Base-by-base conservation (phyloP, 345 rosid genomes). In the Laguncularia racemosa region DNA sequence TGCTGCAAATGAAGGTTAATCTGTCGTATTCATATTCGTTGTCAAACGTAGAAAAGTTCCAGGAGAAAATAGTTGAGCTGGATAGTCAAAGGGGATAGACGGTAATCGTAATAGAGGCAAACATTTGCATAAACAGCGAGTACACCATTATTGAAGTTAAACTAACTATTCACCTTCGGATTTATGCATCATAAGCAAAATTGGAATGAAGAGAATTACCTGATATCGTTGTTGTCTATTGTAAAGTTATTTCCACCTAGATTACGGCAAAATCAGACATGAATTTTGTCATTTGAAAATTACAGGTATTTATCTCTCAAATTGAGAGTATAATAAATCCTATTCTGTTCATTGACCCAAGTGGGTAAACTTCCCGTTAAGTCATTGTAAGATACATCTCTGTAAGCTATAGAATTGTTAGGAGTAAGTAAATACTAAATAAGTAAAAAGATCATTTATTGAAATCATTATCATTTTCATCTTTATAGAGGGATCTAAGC, bases 381-480 rank as follows among this genome's bases (percentile, higher is more conserved):
- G 69, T 78, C 74, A 66, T 89, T 89, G 72, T 86, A 86, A 1
- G 96, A 84, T 61, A 86, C 73, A 77, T 89, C 96, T 82, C 96
- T 89, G 74, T 40, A 52, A 75, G 56, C 23, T 46, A 57, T 6
- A 62, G 12, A 40, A 20, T 5, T 11, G 3, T 28, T 44, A 23
- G 40, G n/a, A 20, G 2, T 23, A 48, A 14, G 21, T 46, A 13
- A 33, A 33, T 1, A 3, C 4, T 6, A 33, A 33, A 33, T 33
- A 33, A 33, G 10, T 33, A 33, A 4, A 33, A 33, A 6, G 2
- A 26, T 26, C 28, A n/a, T 6, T 26, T 26, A 6, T 26, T 26
- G 28, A 26, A 26, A n/a, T 53, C 33, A 54, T 4, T 54, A 8
- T n/a, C 11, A 13, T 5, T 13, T 16, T 20, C 44, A 16, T 12